Conservation (phyloP, 2,329 filamentous ascomycete genomes). For the Fusarium sp. region DNA sequence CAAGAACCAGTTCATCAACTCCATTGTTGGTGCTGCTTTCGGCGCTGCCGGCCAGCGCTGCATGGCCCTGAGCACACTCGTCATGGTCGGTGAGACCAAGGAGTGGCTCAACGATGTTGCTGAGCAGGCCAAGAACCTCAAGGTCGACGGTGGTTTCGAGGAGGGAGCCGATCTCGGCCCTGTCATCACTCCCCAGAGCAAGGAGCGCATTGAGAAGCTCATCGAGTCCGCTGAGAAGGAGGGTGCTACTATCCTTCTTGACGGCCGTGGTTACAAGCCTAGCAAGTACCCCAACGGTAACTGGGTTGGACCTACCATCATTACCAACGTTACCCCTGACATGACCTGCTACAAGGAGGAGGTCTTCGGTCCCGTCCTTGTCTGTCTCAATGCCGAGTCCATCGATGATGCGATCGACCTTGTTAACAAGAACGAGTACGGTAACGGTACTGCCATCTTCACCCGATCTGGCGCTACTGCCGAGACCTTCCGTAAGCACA, state of each 20-base stretch:
- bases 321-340: slow-evolving; percentile 80
- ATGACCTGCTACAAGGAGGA: slow-evolving; percentile 90
- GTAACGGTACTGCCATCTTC: slow-evolving; percentile 88
- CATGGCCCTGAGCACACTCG: slow-evolving; percentile 86
- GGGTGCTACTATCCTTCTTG: slow-evolving; percentile 84
- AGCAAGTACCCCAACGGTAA: slow-evolving; percentile 86
- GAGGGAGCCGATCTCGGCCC: slow-evolving; percentile 82
- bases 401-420: slow-evolving; percentile 83
- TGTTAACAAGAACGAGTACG: slow-evolving; percentile 88
- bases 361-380: slow-evolving; percentile 86
- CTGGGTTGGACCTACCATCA: slow-evolving; percentile 86
- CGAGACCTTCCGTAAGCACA: slow-evolving; percentile 80
- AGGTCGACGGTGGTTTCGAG: slow-evolving; percentile 85
- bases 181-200: slow-evolving; percentile 82
- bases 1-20: slow-evolving; percentile 90
- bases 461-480: slow-evolving; percentile 82
- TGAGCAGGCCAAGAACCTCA: slow-evolving; percentile 77
- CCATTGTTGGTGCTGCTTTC: slow-evolving; percentile 84
- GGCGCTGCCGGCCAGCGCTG: slow-evolving; percentile 87
- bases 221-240: slow-evolving; percentile 83
- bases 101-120: slow-evolving; percentile 84
- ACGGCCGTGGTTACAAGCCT: slow-evolving; percentile 79
- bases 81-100: slow-evolving; percentile 87
- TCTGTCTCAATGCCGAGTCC: slow-evolving; percentile 81
- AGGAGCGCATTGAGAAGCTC: slow-evolving; percentile 79